Percentiles rank a stretch among this genome's conserved stretches.
Conservation (phyloP, 2,329 filamentous ascomycete genomes). For the Shiraia sp. region DNA sequence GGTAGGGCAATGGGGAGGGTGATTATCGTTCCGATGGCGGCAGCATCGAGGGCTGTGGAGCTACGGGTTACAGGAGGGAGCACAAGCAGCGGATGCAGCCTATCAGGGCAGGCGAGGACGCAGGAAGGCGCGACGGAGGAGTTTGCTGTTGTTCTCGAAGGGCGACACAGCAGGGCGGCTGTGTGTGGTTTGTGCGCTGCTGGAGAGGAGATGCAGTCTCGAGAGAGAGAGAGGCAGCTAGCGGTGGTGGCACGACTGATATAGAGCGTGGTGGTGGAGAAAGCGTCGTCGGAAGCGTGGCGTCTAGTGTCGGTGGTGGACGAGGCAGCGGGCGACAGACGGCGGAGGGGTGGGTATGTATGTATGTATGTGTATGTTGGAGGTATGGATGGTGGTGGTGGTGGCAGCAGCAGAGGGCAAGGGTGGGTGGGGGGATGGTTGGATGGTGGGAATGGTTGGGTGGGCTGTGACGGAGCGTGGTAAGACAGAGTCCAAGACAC, state of each 20-base stretch:
- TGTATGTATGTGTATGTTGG: slow-evolving; percentile 9
- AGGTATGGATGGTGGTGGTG: slow-evolving; percentile 9
- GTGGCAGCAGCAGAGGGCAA: slow-evolving; percentile 4
- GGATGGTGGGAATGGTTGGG: slow-evolving; percentile 25
- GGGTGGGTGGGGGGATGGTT: slow-evolving; percentile 18
- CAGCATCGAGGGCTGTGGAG: slow-evolving; percentile 33
- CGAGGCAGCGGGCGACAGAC: slow-evolving; percentile 6
- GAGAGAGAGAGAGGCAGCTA: too few relatives aligned
- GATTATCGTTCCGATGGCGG: slow-evolving; percentile 23
- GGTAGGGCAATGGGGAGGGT: slow-evolving; percentile 23
- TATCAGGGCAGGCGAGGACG: slow-evolving; percentile 12
- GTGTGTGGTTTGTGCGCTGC: too few relatives aligned
- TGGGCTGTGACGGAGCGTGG: slow-evolving; percentile 16
- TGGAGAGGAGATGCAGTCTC: too few relatives aligned
- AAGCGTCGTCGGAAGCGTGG: slow-evolving; percentile 5
- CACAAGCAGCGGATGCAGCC: slow-evolving; percentile 5
- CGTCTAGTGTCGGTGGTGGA: too few relatives aligned
- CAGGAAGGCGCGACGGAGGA: too few relatives aligned
- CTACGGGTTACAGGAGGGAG: slow-evolving; percentile 4
- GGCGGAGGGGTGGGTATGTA: slow-evolving; percentile 2
- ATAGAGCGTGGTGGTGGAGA: slow-evolving; percentile 4
- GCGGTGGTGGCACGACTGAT: slow-evolving; percentile 11
- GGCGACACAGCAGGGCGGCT: slow-evolving; percentile 35
- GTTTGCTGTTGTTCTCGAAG: slow-evolving; percentile 38
- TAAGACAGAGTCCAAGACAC: slow-evolving; percentile 24